Conservation (phyloP, 768 basidiomycete genomes). For the Panaeolus papilionaceus region DNA sequence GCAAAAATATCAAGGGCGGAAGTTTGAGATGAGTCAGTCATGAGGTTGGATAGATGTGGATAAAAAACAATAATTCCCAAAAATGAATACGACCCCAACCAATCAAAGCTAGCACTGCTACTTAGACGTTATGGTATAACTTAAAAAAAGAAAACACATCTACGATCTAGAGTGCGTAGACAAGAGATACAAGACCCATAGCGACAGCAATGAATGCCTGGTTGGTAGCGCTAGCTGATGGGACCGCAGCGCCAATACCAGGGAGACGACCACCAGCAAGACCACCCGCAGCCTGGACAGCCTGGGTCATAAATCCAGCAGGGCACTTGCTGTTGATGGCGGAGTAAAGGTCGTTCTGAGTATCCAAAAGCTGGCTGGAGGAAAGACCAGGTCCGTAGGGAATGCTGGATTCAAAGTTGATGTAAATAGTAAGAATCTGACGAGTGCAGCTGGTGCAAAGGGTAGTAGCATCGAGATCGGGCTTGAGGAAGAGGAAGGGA, state of each 20-base stretch:
- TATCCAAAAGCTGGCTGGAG: conserved; percentile 66
- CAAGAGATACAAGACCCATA: conserved; percentile 33
- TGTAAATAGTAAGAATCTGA: conserved; percentile 76
- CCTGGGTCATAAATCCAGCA: conserved; percentile 67
- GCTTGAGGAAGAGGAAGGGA: conserved; percentile 79
- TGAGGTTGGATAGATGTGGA: conserved; percentile 3
- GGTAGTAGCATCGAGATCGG: conserved; percentile 47
- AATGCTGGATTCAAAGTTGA: conserved; percentile 69
- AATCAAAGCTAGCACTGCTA: conserved; percentile 27
- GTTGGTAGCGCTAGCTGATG: conserved; percentile 29
- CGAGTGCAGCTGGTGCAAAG: conserved; percentile 89
- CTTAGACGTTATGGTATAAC: conserved; percentile 8
- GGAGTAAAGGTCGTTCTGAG: conserved; percentile 71
- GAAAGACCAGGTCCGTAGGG: conserved; percentile 81
- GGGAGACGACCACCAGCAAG: conserved; percentile 36
- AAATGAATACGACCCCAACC: not conserved
- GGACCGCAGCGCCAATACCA: conserved; percentile 27
- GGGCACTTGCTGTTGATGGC: conserved; percentile 72
- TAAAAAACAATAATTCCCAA: conserved; percentile 13
- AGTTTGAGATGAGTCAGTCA: not conserved
- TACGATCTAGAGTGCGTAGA: conserved; percentile 27
- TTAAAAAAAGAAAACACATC: conserved; percentile 7
- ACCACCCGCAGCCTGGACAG: conserved; percentile 72
- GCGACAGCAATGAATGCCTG: conserved; percentile 30
- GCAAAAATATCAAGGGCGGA: not conserved